Conservation (phyloP, 495 filamentous ascomycete genomes). For the Daldinia caldariorum region DNA sequence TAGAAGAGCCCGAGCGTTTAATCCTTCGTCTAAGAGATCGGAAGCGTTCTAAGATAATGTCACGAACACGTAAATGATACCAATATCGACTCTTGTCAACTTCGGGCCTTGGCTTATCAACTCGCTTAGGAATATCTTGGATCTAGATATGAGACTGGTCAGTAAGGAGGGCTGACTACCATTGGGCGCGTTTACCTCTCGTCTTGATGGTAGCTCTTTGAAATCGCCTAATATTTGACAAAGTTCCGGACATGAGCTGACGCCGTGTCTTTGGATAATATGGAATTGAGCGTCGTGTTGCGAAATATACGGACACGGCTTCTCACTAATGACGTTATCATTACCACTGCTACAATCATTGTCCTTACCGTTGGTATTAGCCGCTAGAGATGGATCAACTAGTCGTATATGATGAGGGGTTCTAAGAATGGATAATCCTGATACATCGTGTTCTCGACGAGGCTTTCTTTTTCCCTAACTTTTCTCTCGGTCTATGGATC, state of each 20-base stretch:
- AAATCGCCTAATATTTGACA: conserved; percentile 29
- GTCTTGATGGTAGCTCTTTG: conserved; percentile 13
- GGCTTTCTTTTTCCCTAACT: conserved; percentile 40
- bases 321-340: conserved; percentile 8
- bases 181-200: conserved; percentile 5
- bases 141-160: conserved; percentile 9
- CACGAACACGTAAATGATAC: conserved; percentile 33
- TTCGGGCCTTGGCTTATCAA: conserved; percentile 24
- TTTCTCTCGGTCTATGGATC: conserved; percentile 42
- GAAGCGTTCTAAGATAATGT: conserved; percentile 49
- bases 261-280: conserved; percentile 13
- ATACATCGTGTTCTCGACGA: conserved; percentile 42
- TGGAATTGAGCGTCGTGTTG: conserved; percentile 25
- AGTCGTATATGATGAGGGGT: background rate
- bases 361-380: background rate
- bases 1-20: conserved; percentile 39
- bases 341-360: conserved; percentile 7
- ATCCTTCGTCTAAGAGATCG: conserved; percentile 41
- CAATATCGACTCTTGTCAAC: conserved; percentile 29
- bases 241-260: conserved; percentile 45
- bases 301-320: conserved; percentile 25
- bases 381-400: background rate
- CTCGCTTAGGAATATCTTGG: conserved; percentile 10
- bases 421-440: conserved; percentile 27
- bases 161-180: background rate